Percentiles rank a stretch among this genome's conserved stretches.
phyloP scores from a whole-genome alignment of 1,284 basidiomycete species.

The Pseudozyma pruni region DNA sequence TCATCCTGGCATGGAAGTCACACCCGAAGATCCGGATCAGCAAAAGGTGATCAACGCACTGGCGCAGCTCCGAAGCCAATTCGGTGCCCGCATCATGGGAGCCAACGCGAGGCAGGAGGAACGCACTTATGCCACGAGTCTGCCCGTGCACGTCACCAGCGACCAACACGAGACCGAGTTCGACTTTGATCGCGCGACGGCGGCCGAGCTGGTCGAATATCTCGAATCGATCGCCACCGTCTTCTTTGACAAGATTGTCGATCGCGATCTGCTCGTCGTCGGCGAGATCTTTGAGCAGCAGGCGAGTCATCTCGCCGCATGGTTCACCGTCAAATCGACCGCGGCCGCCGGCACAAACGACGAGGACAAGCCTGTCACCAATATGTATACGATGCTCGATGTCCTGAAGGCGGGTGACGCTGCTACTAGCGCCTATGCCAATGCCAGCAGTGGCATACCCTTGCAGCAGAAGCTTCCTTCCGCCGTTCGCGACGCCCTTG shows the following conservation, averaged over 20 bases:
- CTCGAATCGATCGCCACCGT: conserved; percentile 61
- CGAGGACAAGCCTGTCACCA: conserved; percentile 54
- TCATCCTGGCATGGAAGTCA: conserved; percentile 30
- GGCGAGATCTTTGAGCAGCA: conserved; percentile 59
- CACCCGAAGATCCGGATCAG: conserved; percentile 48
- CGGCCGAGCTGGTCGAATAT: conserved; percentile 57
- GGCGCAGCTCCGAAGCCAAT: conserved; percentile 36
- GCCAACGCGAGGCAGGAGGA: conserved; percentile 48
- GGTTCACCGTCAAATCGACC: conserved; percentile 46
- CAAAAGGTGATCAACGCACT: conserved; percentile 44
- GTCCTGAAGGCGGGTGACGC: conserved; percentile 21
- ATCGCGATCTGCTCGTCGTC: conserved; percentile 56
- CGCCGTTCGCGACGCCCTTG: conserved; percentile 55
- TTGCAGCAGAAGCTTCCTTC: conserved; percentile 52
- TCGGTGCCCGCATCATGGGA: conserved; percentile 48
- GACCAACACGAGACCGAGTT: conserved; percentile 27
- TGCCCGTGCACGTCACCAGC: conserved; percentile 23
- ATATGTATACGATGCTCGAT: conserved; percentile 62
- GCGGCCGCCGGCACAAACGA: conserved; percentile 22
- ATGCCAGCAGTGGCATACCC: conserved; percentile 9
- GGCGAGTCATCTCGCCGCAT: conserved; percentile 46
- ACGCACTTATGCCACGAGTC: conserved; percentile 22
- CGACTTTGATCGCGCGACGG: conserved; percentile 50
- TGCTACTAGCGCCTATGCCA: not conserved
- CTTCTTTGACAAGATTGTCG: conserved; percentile 60